Evolutionary conservation across 2,329 filamentous ascomycete genomes (phyloP), one percentile per base, ranked within the genome.

Genomic region (Colletotrichum lentis): DNA sequence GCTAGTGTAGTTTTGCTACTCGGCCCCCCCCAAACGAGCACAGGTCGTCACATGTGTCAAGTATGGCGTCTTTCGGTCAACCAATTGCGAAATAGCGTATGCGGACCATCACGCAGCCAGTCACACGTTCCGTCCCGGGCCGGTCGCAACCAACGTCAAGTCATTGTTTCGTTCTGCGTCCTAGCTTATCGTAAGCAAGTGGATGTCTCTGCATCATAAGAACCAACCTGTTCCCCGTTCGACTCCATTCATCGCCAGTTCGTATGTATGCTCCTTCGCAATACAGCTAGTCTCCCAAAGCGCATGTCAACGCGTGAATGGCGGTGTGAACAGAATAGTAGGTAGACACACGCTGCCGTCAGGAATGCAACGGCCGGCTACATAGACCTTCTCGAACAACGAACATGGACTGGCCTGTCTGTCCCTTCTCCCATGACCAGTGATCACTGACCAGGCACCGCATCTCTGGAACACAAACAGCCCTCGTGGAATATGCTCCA

Each of bases 1-100:
- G 43, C 55, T 31, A 53, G n/a, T n/a, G n/a, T n/a, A n/a, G 57
- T 57, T 31, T 27, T 43, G 43, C 46, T 47, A 47, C 64, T 64
- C 60, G 31, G 47, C 53, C 62, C 44, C n/a, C 62, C 44, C 44
- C 62, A 31, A 52, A 27, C 24, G 43, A 56, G 49, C 43, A 39
- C 37, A 52, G n/a, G 49, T 58, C 56, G 62, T 50, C 56, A 44
- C 62, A 65, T 61, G 65, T 62, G 56, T 44, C 64, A 44, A 54
- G 54, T 59, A 69, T 69, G 57, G 63, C 67, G 67, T 54, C 39
- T 69, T 63, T 52, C 31, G 39, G 58, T 67, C 64, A 41, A n/a
- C 24, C 50, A 52, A 69, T 69, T 57, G 67, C 67, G 67, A 67
- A 69, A 62, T 67, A 27, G 35, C 22, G 14, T 50, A 52, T 41